A percentile compares a stretch with the other conserved stretches of the same genome.
Evolutionary conservation across 257 asterid species (phyloP).

Genomic region (Galeopsis tetrahit): DNA sequence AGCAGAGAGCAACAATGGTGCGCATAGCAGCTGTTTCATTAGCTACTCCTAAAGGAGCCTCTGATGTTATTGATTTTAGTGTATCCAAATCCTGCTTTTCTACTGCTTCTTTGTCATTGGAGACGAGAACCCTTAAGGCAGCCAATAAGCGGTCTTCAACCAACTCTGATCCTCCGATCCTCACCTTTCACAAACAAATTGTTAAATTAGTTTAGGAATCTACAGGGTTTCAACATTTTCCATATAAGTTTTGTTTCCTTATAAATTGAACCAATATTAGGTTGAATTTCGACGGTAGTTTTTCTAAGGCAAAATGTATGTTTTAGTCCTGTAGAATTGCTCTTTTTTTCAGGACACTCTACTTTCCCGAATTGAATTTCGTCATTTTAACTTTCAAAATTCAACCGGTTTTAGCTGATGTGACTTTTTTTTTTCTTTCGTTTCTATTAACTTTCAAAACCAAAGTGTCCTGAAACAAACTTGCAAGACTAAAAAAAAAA

Average conservation of each 20-base stretch:
- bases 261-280: neutral
- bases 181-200: slow-evolving; percentile 53
- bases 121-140: slow-evolving; percentile 74
- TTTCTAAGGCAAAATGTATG: neutral
- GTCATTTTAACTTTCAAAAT: too few relatives aligned
- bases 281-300: neutral
- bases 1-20: slow-evolving; percentile 71
- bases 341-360: too few relatives aligned
- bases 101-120: slow-evolving; percentile 58
- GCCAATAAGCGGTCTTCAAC: slow-evolving; percentile 85
- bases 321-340: too few relatives aligned
- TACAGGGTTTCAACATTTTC: neutral
- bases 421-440: too few relatives aligned
- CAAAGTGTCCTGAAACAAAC: too few relatives aligned
- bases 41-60: slow-evolving; percentile 70
- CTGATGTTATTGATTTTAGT: slow-evolving; percentile 57
- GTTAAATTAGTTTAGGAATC: neutral
- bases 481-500: too few relatives aligned
- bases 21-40: slow-evolving; percentile 68
- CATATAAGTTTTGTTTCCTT: neutral
- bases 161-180: slow-evolving; percentile 74
- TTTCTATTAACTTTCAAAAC: too few relatives aligned
- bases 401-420: too few relatives aligned
- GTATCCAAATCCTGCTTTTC: slow-evolving; percentile 48
- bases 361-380: too few relatives aligned